Base-by-base conservation (phyloP, 192 early-diverging fungal genomes). In the Coemansia sp. region DNA sequence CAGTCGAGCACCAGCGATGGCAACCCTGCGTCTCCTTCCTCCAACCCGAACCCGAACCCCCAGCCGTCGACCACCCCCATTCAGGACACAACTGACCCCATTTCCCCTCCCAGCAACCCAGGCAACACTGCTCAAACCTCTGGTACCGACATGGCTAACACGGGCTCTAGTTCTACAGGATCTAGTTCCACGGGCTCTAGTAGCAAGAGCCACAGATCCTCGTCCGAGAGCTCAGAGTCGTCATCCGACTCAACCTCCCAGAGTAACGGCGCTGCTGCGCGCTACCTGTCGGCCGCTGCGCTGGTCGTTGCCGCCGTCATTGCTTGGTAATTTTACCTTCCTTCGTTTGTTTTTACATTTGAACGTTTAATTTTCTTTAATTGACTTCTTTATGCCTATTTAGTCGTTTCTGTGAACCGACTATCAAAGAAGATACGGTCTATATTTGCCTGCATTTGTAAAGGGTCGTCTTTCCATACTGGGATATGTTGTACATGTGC, bases 221-320 rank as follows among this genome's bases (percentile, higher is more conserved):
- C 31, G 50, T 63, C 27, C 29, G 33, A 69, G 54, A 33, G 64
- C 40, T 45, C 63, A 41, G 44, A 70, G 13, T 66, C 75, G 7
- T 63, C 68, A 31, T 35, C 62, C 33, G 42, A 66, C 6, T 62
- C 63, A 17, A 54, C 69, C 59, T 27, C 50, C 3, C 56, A 63
- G 29, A 64, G 62, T 56, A 66, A 60, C 51, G 65, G 54, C 24
- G 66, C 72, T 37, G 66, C 69, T 59, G 48, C 42, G 19, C 66
- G 67, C 59, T 63, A 75, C 53, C 63, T 81, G 39, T 75, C 78
- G 42, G 64, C 53, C 24, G 78, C 69, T 33, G 77, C 77, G 27
- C 31, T 68, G 17, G 50, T 72, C 35, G 67, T 59, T 63, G 78
- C 78, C 36, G 62, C 68, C 4, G 61, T 44, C 34, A 53, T 74